phyloP scores from a whole-genome alignment of 768 basidiomycete genomes.

The Leccinum arenicola region DNA sequence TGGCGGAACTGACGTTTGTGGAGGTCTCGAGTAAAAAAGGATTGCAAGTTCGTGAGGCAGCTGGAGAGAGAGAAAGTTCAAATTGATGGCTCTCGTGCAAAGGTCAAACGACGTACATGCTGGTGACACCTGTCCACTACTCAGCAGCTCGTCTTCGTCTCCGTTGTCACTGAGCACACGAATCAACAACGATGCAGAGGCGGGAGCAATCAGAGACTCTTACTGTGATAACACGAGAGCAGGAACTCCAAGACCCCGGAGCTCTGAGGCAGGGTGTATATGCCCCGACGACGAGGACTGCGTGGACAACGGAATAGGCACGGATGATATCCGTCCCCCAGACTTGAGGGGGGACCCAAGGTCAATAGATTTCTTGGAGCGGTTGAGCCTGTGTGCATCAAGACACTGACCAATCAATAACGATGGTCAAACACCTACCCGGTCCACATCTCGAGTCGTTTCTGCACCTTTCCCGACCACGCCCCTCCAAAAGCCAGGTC shows the following conservation, averaged over 20 bases:
- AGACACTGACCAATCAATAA: not conserved
- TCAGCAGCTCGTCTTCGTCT: slow-evolving; percentile 68
- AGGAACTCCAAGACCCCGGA: slow-evolving; percentile 32
- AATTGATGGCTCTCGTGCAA: slow-evolving; percentile 8
- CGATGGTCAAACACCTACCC: slow-evolving; percentile 33
- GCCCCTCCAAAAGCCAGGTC: slow-evolving; percentile 33
- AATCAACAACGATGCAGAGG: not conserved
- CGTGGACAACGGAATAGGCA: slow-evolving; percentile 31
- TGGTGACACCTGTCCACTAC: slow-evolving; percentile 77
- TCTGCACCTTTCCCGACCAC: slow-evolving; percentile 43
- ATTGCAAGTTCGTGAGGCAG: slow-evolving; percentile 22
- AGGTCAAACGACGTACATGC: slow-evolving; percentile 43
- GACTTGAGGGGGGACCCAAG: slow-evolving; percentile 23
- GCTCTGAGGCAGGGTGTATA: slow-evolving; percentile 25
- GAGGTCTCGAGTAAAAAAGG: slow-evolving; percentile 30
- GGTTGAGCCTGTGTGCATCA: slow-evolving; percentile 31
- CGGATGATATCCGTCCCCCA: slow-evolving; percentile 24
- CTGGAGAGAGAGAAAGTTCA: slow-evolving; percentile 12
- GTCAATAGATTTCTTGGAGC: slow-evolving; percentile 32
- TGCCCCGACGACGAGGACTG: slow-evolving; percentile 36
- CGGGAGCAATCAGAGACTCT: slow-evolving; percentile 2
- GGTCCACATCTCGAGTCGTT: slow-evolving; percentile 49
- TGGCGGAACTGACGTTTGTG: slow-evolving; percentile 26
- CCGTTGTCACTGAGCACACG: slow-evolving; percentile 22
- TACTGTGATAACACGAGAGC: slow-evolving; percentile 42